Base-by-base conservation (phyloP, 1,284 basidiomycete genomes). In the Ganoderma boninense region DNA sequence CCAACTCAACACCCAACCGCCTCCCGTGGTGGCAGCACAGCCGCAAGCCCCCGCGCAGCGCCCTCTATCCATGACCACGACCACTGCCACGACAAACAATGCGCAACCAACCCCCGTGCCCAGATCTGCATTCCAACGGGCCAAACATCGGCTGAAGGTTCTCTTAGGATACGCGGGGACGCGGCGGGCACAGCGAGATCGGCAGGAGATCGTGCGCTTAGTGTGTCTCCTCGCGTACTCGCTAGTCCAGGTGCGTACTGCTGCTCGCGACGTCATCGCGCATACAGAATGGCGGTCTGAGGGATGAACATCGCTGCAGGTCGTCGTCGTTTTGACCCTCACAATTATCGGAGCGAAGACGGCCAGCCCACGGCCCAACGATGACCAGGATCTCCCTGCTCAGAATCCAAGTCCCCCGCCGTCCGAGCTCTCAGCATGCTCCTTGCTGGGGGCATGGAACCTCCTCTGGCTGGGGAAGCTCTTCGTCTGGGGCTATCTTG, bases 391-490 rank as follows among this genome's bases (percentile, higher is more conserved):
- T 11, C 61, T 20, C 54, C 70, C 18, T 65, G 66, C 1, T n/a
- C n/a, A n/a, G 29, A 32, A n/a, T 38, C 38, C 29, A 32, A 32
- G 29, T 7, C 38, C 38, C 38, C 14, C 60, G 13, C 68, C 70
- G 54, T 68, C 62, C 4, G 62, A 73, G 54, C 64, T 71, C 2
- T 23, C 38, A 4, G 66, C 70, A 4, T 73, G 72, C 60, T 60
- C 72, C 0, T 57, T 69, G 52, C 66, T 73, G 43, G 72, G 65
- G 49, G 69, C 67, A 46, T 68, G 71, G 52, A 71, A 70, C 46
- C 62, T 73, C 59, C 62, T 73, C 13, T 73, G 70, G 70, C 57
- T 71, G 6, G 70, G 59, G 2, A 61, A 70, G 29, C 64, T 71
- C 14, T 5, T 71, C 18, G 20, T 73, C 13, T 62, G 68, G 20